Percentiles rank a stretch among this genome's conserved stretches.
Conservation (phyloP, 1,284 basidiomycete genomes). For the Pascua guehoae region DNA sequence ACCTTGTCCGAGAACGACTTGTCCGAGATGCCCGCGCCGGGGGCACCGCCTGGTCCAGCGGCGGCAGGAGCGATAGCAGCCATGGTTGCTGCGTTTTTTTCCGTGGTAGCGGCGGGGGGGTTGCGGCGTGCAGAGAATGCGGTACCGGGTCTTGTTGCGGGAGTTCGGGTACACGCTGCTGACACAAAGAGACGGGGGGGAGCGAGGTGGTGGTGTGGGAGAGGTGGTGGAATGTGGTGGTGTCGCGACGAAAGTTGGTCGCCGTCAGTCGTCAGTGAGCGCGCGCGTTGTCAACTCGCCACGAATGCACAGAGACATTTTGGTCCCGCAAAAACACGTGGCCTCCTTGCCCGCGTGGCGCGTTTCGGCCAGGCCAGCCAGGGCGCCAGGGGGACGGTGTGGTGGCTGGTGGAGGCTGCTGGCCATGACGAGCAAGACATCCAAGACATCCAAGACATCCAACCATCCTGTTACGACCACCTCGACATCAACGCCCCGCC, state of each 20-base stretch:
- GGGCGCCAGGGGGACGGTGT: too few species aligned
- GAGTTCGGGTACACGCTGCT: neutral
- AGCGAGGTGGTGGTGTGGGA: constrained; percentile 16
- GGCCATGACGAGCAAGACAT: too few species aligned
- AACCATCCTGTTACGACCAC: too few species aligned
- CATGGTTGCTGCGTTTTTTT: constrained; percentile 26
- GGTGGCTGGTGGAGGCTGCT: too few species aligned
- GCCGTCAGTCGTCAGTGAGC: neutral
- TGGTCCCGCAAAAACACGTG: too few species aligned
- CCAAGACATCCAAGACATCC: too few species aligned
- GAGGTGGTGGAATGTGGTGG: constrained; percentile 13
- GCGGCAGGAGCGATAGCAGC: constrained; percentile 19
- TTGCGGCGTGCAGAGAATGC: constrained; percentile 1
- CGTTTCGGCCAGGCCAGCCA: too few species aligned
- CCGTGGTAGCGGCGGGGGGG: constrained; percentile 12
- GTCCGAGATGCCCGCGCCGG: constrained; percentile 34
- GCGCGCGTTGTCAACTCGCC: too few species aligned
- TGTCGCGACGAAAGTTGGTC: constrained; percentile 17
- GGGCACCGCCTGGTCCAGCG: constrained; percentile 8
- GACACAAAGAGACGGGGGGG: neutral
- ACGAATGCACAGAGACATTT: too few species aligned
- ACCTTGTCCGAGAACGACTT: constrained; percentile 45
- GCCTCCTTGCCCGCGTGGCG: too few species aligned
- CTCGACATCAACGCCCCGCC: too few species aligned
- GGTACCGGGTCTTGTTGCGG: neutral